Conservation (phyloP, 306 rosid genomes). For the Cucurbita argyrosperma region DNA sequence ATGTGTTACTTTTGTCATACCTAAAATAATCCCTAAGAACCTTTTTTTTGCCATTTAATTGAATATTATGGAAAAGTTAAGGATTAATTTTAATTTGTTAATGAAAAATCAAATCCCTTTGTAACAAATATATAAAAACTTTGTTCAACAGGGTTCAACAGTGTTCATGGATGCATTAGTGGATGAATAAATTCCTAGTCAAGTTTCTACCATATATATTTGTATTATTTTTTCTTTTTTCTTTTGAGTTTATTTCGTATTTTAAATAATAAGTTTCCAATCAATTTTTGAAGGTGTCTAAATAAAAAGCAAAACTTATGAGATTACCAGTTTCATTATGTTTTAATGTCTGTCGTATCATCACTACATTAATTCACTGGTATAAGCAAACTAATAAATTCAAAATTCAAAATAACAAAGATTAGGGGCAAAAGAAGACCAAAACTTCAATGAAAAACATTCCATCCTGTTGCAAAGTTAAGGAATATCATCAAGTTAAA, state of each 20-base stretch:
- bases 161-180: too few species aligned
- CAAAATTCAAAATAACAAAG: neutral
- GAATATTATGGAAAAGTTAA: neutral
- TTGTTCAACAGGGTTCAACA: neutral
- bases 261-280: neutral
- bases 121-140: too few species aligned
- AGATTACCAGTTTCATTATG: too few species aligned
- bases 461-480: neutral
- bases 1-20: neutral
- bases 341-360: too few species aligned
- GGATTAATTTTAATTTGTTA: too few species aligned
- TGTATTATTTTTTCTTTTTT: too few species aligned
- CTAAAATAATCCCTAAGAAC: neutral
- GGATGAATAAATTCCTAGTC: too few species aligned
- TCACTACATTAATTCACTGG: too few species aligned
- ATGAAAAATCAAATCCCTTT: too few species aligned
- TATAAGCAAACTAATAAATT: too few species aligned
- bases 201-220: too few species aligned
- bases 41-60: neutral
- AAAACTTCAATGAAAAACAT: neutral
- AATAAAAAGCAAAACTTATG: neutral
- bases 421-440: neutral
- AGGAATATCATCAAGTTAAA: neutral
- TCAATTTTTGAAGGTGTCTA: neutral
- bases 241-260: too few species aligned